Evolutionary conservation across 805 yeast species (phyloP).

Genomic region (Hemisphaericaspora nanyangensis): DNA sequence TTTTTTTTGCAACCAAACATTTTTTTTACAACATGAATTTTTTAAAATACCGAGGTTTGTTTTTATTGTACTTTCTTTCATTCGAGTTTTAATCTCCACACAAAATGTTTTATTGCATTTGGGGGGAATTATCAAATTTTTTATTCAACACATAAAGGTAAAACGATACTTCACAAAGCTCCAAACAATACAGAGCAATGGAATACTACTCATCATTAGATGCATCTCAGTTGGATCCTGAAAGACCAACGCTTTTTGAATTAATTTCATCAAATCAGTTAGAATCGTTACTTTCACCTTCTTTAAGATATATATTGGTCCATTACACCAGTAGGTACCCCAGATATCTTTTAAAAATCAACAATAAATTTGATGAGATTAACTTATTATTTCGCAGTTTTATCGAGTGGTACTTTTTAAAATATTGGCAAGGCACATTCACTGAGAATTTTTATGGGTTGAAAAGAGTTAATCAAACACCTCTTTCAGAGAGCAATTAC

Average conservation of each 20-base stretch:
- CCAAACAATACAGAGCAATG: slow-evolving; percentile 40
- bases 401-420: slow-evolving; percentile 69
- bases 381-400: slow-evolving; percentile 56
- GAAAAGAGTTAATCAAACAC: slow-evolving; percentile 52
- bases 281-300: slow-evolving; percentile 73
- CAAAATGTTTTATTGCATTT: too few species aligned
- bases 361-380: slow-evolving; percentile 75
- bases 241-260: slow-evolving; percentile 85
- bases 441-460: slow-evolving; percentile 92
- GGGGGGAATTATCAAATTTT: too few species aligned
- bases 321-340: slow-evolving; percentile 82
- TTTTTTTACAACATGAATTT: too few species aligned
- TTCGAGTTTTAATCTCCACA: not conserved
- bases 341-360: slow-evolving; percentile 52
- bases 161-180: not conserved
- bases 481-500: slow-evolving; percentile 25
- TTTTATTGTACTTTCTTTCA: too few species aligned
- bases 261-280: slow-evolving; percentile 78
- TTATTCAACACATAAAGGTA: not conserved
- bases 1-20: not conserved
- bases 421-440: slow-evolving; percentile 76
- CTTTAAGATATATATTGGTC: slow-evolving; percentile 72
- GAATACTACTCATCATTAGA: slow-evolving; percentile 78
- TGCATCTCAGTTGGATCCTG: slow-evolving; percentile 69
- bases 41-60: not conserved